These are phyloP conservation scores for Rhizopogon vesiculosus DNA, from an alignment of 768 basidiomycete species.

Conservation along the genomic window DNA sequence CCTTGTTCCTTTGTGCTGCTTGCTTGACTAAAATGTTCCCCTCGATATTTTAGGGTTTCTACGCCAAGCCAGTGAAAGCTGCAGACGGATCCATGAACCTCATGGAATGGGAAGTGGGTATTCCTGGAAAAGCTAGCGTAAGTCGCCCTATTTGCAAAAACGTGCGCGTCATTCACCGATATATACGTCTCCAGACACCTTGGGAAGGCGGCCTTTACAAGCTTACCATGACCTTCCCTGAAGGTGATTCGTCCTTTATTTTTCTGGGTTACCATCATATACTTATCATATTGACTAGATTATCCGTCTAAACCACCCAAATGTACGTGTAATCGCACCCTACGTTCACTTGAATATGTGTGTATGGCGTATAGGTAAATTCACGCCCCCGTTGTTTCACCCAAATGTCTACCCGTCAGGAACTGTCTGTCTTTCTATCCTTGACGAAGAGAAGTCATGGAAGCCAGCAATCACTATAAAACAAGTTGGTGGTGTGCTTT, in stretches of 20 bases:
- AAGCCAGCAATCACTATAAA: slow-evolving; percentile 99
- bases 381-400: slow-evolving; percentile 91
- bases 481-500: slow-evolving; percentile 53
- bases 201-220: slow-evolving; percentile 99
- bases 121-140: slow-evolving; percentile 88
- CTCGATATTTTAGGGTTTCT: slow-evolving; percentile 74
- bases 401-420: slow-evolving; percentile 99
- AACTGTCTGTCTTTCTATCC: slow-evolving; percentile 94
- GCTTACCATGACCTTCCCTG: slow-evolving; percentile 91
- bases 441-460: slow-evolving; percentile 99
- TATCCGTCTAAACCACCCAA: slow-evolving; percentile 96
- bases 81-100: slow-evolving; percentile 93
- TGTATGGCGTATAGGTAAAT: slow-evolving; percentile 69
- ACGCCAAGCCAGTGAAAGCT: slow-evolving; percentile 87
- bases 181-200: slow-evolving; percentile 58
- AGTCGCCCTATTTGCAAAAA: slow-evolving; percentile 28
- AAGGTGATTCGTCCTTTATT: slow-evolving; percentile 50
- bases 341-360: background rate
- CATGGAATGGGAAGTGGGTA: slow-evolving; percentile 98
- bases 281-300: slow-evolving; percentile 42
- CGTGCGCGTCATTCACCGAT: slow-evolving; percentile 8
- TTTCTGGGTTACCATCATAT: background rate
- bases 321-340: slow-evolving; percentile 46
- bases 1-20: slow-evolving; percentile 1
- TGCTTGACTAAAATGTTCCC: background rate